A percentile compares a stretch with the other conserved stretches of the same genome.
Conservation (phyloP, 1,284 basidiomycete genomes). For the Chalciporus sp. region DNA sequence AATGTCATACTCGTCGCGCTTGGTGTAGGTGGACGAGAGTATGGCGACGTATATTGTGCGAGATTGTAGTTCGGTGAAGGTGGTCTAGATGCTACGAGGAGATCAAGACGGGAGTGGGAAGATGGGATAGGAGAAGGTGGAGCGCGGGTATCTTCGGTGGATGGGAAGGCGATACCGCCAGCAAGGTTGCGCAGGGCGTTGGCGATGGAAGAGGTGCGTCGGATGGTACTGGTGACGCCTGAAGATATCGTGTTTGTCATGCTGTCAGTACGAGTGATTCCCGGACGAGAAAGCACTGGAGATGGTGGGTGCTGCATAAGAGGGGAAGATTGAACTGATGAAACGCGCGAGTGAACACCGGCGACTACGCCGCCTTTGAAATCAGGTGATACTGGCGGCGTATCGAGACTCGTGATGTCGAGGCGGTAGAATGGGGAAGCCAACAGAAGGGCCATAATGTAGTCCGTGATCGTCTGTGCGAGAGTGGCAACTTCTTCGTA, state of each 20-base stretch:
- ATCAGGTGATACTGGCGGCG: conserved; percentile 44
- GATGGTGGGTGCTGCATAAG: conserved; percentile 38
- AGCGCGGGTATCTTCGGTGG: conserved; percentile 51
- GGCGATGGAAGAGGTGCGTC: conserved; percentile 84
- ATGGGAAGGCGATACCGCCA: conserved; percentile 68
- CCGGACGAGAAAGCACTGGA: conserved; percentile 47
- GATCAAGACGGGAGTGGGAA: conserved; percentile 35
- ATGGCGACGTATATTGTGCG: conserved; percentile 76
- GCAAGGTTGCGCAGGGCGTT: conserved; percentile 80
- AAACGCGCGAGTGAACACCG: conserved; percentile 48
- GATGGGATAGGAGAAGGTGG: conserved; percentile 44
- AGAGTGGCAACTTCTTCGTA: conserved; percentile 91
- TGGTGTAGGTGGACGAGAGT: conserved; percentile 55
- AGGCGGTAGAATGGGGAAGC: conserved; percentile 85
- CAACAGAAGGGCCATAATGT: conserved; percentile 86
- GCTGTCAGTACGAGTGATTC: conserved; percentile 60
- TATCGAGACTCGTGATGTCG: conserved; percentile 62
- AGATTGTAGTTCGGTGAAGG: conserved; percentile 78
- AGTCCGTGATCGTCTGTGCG: conserved; percentile 92
- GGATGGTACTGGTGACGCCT: conserved; percentile 66
- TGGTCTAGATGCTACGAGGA: conserved; percentile 57
- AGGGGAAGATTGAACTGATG: conserved; percentile 52
- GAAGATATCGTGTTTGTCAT: conserved; percentile 59
- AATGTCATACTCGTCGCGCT: conserved; percentile 23
- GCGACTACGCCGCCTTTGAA: conserved; percentile 33